A percentile compares a stretch with the other conserved stretches of the same genome.
Evolutionary conservation across 345 rosid genomes (phyloP).

Genomic region (Eucalyptus microcorys): DNA sequence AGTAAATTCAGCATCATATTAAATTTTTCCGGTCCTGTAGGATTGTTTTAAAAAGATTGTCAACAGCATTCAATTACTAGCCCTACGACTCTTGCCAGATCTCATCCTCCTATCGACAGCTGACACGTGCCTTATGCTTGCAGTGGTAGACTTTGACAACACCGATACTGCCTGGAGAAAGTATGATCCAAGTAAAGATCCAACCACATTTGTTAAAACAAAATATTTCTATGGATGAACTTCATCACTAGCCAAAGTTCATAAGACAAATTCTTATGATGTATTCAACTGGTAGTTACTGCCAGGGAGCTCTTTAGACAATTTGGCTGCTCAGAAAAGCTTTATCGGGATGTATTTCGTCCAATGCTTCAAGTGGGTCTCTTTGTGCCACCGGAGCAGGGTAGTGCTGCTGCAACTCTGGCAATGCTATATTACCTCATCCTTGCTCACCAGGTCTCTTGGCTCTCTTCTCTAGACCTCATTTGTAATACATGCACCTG

Average conservation of each 20-base stretch:
- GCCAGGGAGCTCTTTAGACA: conserved; percentile 64
- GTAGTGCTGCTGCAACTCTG: conserved; percentile 58
- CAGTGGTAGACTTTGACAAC: conserved; percentile 63
- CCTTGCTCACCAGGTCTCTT: conserved; percentile 47
- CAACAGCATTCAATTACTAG: neutral
- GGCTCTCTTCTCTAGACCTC: neutral
- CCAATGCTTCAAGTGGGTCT: conserved; percentile 61
- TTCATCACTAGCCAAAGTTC: neutral
- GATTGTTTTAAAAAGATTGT: neutral
- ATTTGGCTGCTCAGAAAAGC: conserved; percentile 45
- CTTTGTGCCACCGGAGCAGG: conserved; percentile 47
- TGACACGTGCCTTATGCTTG: conserved; percentile 1
- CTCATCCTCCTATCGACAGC: neutral
- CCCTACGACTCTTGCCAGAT: neutral
- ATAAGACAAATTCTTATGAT: conserved; percentile 7
- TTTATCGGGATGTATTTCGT: conserved; percentile 21
- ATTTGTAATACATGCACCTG: neutral
- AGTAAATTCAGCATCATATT: neutral
- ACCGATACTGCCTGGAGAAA: conserved; percentile 58
- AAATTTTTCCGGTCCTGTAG: neutral
- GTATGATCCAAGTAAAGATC: conserved; percentile 47
- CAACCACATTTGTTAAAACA: neutral
- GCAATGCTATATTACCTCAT: conserved; percentile 28
- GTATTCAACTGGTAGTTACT: conserved; percentile 30
- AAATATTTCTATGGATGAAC: neutral